Conservation (phyloP, 768 basidiomycete genomes). For the Boletales sp. region DNA sequence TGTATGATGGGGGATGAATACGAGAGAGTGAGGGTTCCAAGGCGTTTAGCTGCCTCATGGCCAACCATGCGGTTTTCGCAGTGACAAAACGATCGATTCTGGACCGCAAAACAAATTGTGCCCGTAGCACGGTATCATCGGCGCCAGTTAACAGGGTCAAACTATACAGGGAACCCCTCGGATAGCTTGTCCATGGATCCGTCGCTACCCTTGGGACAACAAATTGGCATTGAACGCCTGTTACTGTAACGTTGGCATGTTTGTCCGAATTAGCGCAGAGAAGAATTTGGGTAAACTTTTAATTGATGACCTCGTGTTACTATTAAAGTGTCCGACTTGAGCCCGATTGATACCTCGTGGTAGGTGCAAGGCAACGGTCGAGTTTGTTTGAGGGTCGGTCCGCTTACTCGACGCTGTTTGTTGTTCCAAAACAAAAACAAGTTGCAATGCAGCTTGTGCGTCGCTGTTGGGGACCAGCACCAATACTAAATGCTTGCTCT, state of each 20-base stretch:
- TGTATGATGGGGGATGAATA: slow-evolving; percentile 6
- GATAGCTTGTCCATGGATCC: slow-evolving; percentile 5
- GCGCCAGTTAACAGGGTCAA: slow-evolving; percentile 3
- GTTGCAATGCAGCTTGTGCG: no score
- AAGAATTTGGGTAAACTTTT: slow-evolving; percentile 1
- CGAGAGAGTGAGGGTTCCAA: slow-evolving; percentile 1
- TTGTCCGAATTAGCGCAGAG: slow-evolving; percentile 1
- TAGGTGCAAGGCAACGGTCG: slow-evolving; percentile 9
- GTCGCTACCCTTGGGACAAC: slow-evolving; percentile 1
- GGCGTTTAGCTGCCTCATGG: slow-evolving; percentile 21
- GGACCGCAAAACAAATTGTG: not conserved
- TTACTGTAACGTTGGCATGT: no score
- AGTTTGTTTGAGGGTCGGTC: not conserved
- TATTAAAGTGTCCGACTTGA: not conserved
- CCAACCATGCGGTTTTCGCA: slow-evolving; percentile 12
- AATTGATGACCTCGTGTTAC: slow-evolving; percentile 5
- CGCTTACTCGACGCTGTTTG: not conserved
- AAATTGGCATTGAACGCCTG: not conserved
- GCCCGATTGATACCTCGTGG: slow-evolving; percentile 18
- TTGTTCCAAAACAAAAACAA: not conserved
- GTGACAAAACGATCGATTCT: not conserved
- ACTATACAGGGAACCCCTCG: slow-evolving; percentile 4
- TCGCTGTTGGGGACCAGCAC: not conserved
- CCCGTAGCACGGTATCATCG: not conserved
- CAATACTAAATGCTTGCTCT: not conserved